Conservation (phyloP, 2,329 filamentous ascomycete genomes). For the Thielaviopsis ethacetica region DNA sequence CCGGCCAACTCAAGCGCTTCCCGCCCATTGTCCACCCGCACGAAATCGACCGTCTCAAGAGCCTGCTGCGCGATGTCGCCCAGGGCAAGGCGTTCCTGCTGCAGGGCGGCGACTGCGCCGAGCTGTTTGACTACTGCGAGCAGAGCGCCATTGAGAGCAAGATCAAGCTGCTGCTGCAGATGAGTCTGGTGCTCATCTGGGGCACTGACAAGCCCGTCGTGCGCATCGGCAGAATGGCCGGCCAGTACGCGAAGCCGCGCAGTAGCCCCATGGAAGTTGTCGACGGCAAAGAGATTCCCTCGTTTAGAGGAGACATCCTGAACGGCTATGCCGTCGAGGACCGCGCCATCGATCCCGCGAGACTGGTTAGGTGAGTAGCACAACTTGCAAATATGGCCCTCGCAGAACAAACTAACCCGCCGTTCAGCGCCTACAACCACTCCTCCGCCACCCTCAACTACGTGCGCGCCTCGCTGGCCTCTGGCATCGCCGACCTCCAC, state of each 20-base stretch:
- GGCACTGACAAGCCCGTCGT: conserved; percentile 69
- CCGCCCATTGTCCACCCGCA: conserved; percentile 66
- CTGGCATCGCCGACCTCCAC: conserved; percentile 86
- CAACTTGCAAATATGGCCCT: neutral
- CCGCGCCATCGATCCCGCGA: conserved; percentile 62
- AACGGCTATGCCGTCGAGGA: conserved; percentile 73
- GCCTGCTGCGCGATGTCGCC: conserved; percentile 69
- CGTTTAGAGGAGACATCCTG: conserved; percentile 88
- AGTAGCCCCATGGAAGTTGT: conserved; percentile 75
- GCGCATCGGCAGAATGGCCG: conserved; percentile 87
- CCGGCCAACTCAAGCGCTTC: conserved; percentile 47
- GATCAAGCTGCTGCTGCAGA: conserved; percentile 90
- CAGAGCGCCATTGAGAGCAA: conserved; percentile 83
- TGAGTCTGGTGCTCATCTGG: conserved; percentile 93
- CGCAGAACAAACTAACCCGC: neutral
- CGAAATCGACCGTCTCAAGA: conserved; percentile 67
- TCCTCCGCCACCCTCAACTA: conserved; percentile 92
- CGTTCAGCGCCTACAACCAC: conserved; percentile 69
- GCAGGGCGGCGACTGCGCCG: conserved; percentile 92
- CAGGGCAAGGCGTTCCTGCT: conserved; percentile 82
- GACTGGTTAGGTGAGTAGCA: conserved; percentile 49
- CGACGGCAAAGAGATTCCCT: conserved; percentile 65
- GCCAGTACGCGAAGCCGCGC: conserved; percentile 91
- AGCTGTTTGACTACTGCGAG: conserved; percentile 93
- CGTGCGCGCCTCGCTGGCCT: conserved; percentile 64